Evolutionary conservation across 805 yeast species (phyloP), one percentile per base, ranked within the genome.

Genomic region (Kodamaea hsintzibuensis): DNA sequence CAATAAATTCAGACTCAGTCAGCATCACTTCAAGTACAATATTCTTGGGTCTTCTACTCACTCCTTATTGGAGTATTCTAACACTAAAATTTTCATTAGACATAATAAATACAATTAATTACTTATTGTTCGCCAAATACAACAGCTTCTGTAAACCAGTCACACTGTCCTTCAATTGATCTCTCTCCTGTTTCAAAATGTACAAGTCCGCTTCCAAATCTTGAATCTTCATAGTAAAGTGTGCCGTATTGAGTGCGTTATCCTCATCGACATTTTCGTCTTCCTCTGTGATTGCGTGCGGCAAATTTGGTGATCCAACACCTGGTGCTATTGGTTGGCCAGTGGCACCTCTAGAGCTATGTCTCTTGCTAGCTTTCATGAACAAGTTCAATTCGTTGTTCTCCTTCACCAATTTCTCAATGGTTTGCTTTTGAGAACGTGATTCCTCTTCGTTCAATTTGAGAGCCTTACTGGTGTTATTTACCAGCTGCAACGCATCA

Each of bases 131-230:
- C 13, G 62, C 61, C 50, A 66, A 57, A 65, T 68, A 68, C 55
- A 86, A 69, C 60, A 81, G 82, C 66, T 86, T 87, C 70, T 86
- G 86, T 65, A 86, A 71, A 0, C 74, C 61, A 33, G 82, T 65
- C 13, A 85, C 81, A 55, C 79, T 84, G 18, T 83, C 87, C 63
- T 83, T 86, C 67, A 89, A 74, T 61, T 85, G 88, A 64, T 91
- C 95, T 59, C 96, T 80, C 70, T 91, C 97, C 70, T 90, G 93
- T 62, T 84, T 85, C 59, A 87, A 80, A 53, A 91, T 88, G 62
- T 81, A 87, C 59, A 91, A 74, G 66, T 90, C 96, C 3, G 96
- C 96, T 63, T 89, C 89, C 61, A 91, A 72, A 61, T 91, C 96
- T 61, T 88, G 84, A 44, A 91, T 80, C 69, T 86, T 88, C 74